Evolutionary conservation across 768 basidiomycete species (phyloP).

Genomic region (Sporobolomyces pararoseus): DNA sequence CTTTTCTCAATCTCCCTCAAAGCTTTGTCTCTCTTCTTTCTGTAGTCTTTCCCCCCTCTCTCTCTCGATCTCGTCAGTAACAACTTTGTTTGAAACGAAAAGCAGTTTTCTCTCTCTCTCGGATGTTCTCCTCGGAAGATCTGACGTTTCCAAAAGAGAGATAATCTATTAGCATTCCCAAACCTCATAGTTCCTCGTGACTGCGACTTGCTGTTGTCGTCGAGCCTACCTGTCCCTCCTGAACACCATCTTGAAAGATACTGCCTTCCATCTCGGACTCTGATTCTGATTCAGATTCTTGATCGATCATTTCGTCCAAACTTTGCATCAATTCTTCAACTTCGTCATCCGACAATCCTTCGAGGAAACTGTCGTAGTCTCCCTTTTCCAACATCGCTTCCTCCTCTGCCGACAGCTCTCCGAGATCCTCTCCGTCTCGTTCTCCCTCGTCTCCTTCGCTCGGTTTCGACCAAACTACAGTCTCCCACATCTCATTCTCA

Average conservation of each 20-base stretch:
- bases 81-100: not conserved
- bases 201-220: too few relatives aligned
- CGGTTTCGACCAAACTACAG: not conserved
- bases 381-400: not conserved
- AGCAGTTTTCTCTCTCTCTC: not conserved
- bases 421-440: not conserved
- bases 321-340: slow-evolving; percentile 27
- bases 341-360: slow-evolving; percentile 33
- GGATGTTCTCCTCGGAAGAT: not conserved
- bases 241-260: not conserved
- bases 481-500: slow-evolving; percentile 33
- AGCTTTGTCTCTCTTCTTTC: not conserved
- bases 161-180: too few relatives aligned
- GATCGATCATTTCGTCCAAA: slow-evolving; percentile 5
- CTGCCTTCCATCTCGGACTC: not conserved
- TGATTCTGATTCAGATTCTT: not conserved
- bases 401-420: slow-evolving; percentile 7
- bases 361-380: slow-evolving; percentile 20
- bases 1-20: not conserved
- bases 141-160: too few relatives aligned
- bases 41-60: not conserved
- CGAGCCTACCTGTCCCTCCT: not conserved
- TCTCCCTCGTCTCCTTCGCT: not conserved
- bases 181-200: slow-evolving; percentile 10
- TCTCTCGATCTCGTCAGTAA: not conserved